These are phyloP conservation scores for Cornus controversa DNA, from an alignment of 148 eudicot species.

Conservation along the genomic window DNA sequence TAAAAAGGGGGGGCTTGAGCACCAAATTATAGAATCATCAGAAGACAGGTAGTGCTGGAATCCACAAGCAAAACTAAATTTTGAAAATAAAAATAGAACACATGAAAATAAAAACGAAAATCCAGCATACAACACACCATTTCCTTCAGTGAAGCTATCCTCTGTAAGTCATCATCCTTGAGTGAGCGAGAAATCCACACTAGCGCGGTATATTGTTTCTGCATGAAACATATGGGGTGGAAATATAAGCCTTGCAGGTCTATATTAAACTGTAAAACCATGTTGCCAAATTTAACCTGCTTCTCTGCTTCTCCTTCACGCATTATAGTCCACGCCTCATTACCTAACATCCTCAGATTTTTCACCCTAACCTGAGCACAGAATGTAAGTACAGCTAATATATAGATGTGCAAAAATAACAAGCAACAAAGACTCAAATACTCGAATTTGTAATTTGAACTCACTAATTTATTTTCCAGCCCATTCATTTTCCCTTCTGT, in stretches of 20 bases:
- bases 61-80: not conserved
- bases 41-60: not conserved
- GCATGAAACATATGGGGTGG: conserved; percentile 20
- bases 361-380: conserved; percentile 68
- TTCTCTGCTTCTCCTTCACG: conserved; percentile 99
- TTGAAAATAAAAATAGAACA: not conserved
- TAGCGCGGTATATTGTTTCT: conserved; percentile 94
- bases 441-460: conserved; percentile 5
- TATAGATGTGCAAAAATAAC: not conserved
- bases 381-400: conserved; percentile 8
- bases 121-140: conserved; percentile 46
- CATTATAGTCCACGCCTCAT: conserved; percentile 85
- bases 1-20: not conserved
- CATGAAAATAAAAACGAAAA: not conserved
- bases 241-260: not conserved
- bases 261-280: not conserved
- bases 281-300: conserved; percentile 46
- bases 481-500: conserved; percentile 72
- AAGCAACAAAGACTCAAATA: too few species aligned
- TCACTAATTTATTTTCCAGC: conserved; percentile 62
- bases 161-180: conserved; percentile 61
- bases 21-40: not conserved
- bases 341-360: conserved; percentile 72
- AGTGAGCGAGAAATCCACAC: conserved; percentile 91
- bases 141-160: conserved; percentile 64